Percentiles rank a stretch among this genome's conserved stretches.
Evolutionary conservation across 495 filamentous ascomycete genomes (phyloP).

Genomic region (Aspergillus sparsus): DNA sequence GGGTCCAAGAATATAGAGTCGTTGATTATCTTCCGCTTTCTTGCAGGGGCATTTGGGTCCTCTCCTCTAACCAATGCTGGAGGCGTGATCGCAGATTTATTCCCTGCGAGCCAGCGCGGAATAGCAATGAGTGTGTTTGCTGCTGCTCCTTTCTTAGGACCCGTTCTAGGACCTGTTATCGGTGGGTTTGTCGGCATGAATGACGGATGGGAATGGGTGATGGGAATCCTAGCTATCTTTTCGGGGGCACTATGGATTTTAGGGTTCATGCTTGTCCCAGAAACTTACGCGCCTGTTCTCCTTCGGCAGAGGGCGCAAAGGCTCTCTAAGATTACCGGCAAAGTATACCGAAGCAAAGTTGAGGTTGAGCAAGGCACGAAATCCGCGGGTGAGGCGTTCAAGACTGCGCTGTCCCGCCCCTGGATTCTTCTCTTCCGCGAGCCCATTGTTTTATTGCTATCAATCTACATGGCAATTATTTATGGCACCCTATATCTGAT

Average conservation of each 20-base stretch:
- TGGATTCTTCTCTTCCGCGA: slow-evolving; percentile 63
- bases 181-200: slow-evolving; percentile 53
- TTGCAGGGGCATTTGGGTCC: slow-evolving; percentile 64
- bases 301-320: slow-evolving; percentile 49
- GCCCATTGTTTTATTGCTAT: slow-evolving; percentile 57
- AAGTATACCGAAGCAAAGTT: slow-evolving; percentile 50
- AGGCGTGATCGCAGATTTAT: slow-evolving; percentile 65
- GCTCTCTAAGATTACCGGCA: slow-evolving; percentile 56
- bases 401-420: slow-evolving; percentile 41
- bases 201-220: slow-evolving; percentile 58
- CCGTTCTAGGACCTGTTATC: slow-evolving; percentile 50
- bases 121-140: slow-evolving; percentile 56
- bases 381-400: slow-evolving; percentile 40
- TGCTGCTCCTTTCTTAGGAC: slow-evolving; percentile 59
- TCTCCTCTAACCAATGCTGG: slow-evolving; percentile 62
- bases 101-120: slow-evolving; percentile 54
- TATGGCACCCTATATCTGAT: slow-evolving; percentile 71
- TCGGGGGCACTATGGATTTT: slow-evolving; percentile 30
- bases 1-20: slow-evolving; percentile 57
- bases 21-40: slow-evolving; percentile 64
- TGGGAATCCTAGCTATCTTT: slow-evolving; percentile 28
- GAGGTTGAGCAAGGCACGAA: slow-evolving; percentile 38
- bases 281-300: slow-evolving; percentile 61
- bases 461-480: slow-evolving; percentile 63
- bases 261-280: slow-evolving; percentile 47